Conservation (phyloP, 495 filamentous ascomycete genomes). For the Neurospora tetraspora region DNA sequence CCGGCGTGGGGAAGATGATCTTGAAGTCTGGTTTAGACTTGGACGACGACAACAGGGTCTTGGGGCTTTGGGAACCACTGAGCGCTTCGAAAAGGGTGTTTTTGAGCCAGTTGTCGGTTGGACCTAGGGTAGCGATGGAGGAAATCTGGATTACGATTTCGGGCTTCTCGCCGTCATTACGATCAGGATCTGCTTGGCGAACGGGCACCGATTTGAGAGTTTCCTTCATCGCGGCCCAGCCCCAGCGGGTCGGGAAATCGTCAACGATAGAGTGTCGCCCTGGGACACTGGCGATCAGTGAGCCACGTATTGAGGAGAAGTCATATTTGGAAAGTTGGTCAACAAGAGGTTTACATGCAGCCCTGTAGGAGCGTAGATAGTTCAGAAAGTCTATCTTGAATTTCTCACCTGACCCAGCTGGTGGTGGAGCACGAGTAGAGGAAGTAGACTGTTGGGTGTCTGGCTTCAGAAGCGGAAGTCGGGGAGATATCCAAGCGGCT, state of each 20-base stretch:
- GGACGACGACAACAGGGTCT: not conserved
- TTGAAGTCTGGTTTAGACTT: slow-evolving; percentile 26
- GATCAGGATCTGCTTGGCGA: not conserved
- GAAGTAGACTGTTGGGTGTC: not conserved
- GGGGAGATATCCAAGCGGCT: slow-evolving; percentile 70
- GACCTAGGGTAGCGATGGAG: slow-evolving; percentile 72
- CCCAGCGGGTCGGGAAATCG: slow-evolving; percentile 48
- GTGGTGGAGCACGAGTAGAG: not conserved
- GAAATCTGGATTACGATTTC: slow-evolving; percentile 70
- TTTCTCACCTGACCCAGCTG: slow-evolving; percentile 49
- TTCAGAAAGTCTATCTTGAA: slow-evolving; percentile 71
- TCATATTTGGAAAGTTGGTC: slow-evolving; percentile 53
- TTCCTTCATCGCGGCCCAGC: slow-evolving; percentile 60
- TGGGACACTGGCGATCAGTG: slow-evolving; percentile 68
- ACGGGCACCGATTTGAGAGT: slow-evolving; percentile 46
- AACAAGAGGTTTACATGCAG: slow-evolving; percentile 38
- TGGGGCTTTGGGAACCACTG: slow-evolving; percentile 11
- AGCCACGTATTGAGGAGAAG: slow-evolving; percentile 59
- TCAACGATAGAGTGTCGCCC: slow-evolving; percentile 45
- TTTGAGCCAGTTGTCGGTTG: slow-evolving; percentile 64
- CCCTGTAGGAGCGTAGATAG: slow-evolving; percentile 61
- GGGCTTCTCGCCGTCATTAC: slow-evolving; percentile 14
- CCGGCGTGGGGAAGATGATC: slow-evolving; percentile 70
- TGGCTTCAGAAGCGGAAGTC: slow-evolving; percentile 42
- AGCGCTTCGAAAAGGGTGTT: slow-evolving; percentile 52